Base-by-base conservation (phyloP, 495 filamentous ascomycete species). In the Cercophora sp. region DNA sequence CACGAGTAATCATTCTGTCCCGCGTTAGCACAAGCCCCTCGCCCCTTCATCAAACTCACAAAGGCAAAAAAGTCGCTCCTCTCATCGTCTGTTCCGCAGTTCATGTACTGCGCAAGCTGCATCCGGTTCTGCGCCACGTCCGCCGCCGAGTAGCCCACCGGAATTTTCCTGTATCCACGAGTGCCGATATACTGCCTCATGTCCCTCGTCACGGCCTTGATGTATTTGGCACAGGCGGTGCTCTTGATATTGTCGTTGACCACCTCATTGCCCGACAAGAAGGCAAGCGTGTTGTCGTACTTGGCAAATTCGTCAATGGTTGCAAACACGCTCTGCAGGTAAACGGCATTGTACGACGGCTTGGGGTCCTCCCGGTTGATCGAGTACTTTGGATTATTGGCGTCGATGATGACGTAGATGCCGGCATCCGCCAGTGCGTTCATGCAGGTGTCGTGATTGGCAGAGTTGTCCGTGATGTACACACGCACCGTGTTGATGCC, bases 211-310 rank as follows among this genome's bases (percentile, higher is more conserved):
- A 88, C 85, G 22, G 92, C 92, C 78, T 97, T 96, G 70, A 97
- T 87, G 62, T 89, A 92, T 13, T 88, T 87, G 8, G 91, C 92
- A 37, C 82, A 74, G 48, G 72, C 67, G 43, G 88, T 90, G 2
- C 87, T 92, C 4, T 77, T 75, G 34, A 66, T 58, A 54, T 83
- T 79, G 55, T 87, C 83, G 74, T 97, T 94, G 78, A 96, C 90
- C 56, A 96, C 91, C 72, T 97, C 92, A 67, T 97, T 96, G 32
- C 89, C 92, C 15, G 91, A 94, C 78, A 96, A 96, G 83, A 96
- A 96, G 43, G 88, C 86, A 40, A 96, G 75, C 10, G 87, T 91
- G 75, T 97, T 97, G 74, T 77, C 71, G 72, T 96, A 97, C 61
- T 87, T 85, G 59, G 79, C 76, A 62, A 97, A 96, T 48, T 78